A percentile compares a stretch with the other conserved stretches of the same genome.
Conservation (phyloP, 371 early-diverging fungal species). For the Polyrhizophydium stewartii region DNA sequence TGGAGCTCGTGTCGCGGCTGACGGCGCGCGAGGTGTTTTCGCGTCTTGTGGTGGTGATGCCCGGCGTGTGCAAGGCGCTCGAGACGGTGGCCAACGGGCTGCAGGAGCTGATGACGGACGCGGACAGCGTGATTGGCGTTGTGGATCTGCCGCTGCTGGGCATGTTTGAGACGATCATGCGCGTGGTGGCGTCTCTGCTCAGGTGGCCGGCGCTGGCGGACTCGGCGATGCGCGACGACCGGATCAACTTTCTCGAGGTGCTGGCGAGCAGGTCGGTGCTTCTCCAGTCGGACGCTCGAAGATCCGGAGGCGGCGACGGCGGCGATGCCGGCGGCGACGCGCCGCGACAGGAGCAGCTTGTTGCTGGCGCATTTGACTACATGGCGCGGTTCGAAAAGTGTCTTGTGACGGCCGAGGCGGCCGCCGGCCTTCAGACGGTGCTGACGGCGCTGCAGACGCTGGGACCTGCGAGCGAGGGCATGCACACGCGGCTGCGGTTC, state of each 20-base stretch:
- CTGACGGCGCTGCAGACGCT: neutral
- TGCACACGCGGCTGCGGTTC: neutral
- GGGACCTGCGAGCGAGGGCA: neutral
- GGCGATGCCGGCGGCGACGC: neutral
- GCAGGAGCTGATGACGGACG: neutral
- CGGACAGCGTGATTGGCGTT: neutral
- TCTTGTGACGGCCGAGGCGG: neutral
- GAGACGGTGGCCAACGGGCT: neutral
- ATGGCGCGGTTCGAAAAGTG: conserved; percentile 1
- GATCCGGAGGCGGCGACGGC: no score
- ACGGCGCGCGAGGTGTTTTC: neutral
- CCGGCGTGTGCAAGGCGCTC: neutral
- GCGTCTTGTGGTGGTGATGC: neutral
- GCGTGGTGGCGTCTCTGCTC: neutral
- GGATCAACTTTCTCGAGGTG: neutral
- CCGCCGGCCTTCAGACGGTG: neutral
- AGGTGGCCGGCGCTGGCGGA: neutral
- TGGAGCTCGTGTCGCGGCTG: neutral
- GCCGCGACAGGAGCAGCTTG: neutral
- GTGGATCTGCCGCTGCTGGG: neutral
- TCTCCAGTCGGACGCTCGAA: no score
- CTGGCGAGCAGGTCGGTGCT: neutral
- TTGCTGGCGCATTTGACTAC: conserved; percentile 1
- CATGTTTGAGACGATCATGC: neutral
- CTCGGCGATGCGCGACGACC: neutral